Percentiles rank a stretch among this genome's conserved stretches.
Conservation (phyloP, 163 green algal species). For the Chlorella variabilis region DNA sequence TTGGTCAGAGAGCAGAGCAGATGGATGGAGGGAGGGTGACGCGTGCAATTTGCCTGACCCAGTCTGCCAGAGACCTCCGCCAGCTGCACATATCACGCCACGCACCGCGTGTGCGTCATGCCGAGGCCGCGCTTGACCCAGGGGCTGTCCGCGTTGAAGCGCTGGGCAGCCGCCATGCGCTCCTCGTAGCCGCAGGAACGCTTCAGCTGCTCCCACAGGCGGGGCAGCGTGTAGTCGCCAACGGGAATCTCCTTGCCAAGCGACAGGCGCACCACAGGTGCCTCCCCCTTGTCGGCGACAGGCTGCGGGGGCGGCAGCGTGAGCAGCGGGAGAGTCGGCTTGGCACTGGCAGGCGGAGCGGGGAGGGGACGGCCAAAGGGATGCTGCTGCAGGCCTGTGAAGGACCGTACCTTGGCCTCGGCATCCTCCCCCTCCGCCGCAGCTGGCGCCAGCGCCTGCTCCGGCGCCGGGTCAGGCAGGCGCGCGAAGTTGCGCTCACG, state of each 20-base stretch:
- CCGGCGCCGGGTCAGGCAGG: neutral
- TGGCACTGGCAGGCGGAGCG: neutral
- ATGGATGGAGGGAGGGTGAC: neutral
- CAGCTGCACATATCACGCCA: neutral
- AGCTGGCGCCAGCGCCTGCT: too few relatives aligned
- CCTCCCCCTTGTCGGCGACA: neutral
- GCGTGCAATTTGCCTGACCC: neutral
- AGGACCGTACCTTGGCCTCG: too few relatives aligned
- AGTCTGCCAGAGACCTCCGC: too few relatives aligned
- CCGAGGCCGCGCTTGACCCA: conserved; percentile 81
- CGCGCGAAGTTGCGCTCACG: conserved; percentile 63
- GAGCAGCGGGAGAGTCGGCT: neutral
- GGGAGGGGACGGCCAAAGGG: too few relatives aligned
- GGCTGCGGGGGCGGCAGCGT: too few relatives aligned
- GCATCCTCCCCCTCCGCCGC: too few relatives aligned
- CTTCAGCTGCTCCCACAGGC: conserved; percentile 63
- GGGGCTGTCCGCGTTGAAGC: conserved; percentile 65
- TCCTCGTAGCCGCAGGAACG: conserved; percentile 33
- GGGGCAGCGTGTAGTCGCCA: conserved; percentile 63
- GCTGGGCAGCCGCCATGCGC: conserved; percentile 42
- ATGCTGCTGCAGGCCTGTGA: too few relatives aligned
- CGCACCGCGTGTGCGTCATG: conserved; percentile 59
- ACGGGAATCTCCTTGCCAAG: neutral
- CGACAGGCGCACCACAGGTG: neutral
- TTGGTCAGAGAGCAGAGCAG: too few relatives aligned